A percentile compares a stretch with the other conserved stretches of the same genome.
Conservation (phyloP, 192 early-diverging fungal genomes). For the Podila horticola region DNA sequence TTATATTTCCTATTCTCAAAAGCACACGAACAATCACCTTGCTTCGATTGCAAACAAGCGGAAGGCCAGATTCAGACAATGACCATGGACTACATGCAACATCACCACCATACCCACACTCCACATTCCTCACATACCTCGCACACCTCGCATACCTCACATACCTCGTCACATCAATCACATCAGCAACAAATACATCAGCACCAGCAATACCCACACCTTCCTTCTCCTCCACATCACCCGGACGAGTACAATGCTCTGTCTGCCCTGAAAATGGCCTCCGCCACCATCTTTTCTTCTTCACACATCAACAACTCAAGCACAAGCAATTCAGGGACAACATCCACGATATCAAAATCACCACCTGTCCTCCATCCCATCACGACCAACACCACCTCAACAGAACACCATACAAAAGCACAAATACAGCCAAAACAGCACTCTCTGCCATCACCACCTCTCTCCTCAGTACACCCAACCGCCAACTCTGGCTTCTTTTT, state of each 20-base stretch:
- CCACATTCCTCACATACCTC: no score
- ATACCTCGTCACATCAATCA: no score
- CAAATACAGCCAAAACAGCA: neutral
- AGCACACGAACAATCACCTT: no score
- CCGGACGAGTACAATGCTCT: constrained; percentile 4
- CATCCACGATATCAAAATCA: neutral
- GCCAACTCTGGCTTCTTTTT: neutral
- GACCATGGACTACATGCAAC: no score
- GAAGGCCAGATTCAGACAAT: no score
- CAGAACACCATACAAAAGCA: neutral
- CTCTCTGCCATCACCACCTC: constrained; percentile 5
- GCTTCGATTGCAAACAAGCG: no score
- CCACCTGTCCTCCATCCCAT: constrained; percentile 1
- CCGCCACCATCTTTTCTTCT: neutral
- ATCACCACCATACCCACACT: no score
- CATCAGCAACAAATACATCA: no score
- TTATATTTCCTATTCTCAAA: no score
- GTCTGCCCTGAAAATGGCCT: neutral
- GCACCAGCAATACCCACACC: neutral
- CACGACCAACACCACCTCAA: neutral
- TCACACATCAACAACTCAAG: neutral
- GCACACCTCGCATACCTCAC: no score
- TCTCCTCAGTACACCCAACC: neutral
- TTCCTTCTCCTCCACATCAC: neutral
- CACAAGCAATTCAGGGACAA: neutral